phyloP scores from a whole-genome alignment of 2,329 filamentous ascomycete genomes.

The Ceratocystis smalleyi region DNA sequence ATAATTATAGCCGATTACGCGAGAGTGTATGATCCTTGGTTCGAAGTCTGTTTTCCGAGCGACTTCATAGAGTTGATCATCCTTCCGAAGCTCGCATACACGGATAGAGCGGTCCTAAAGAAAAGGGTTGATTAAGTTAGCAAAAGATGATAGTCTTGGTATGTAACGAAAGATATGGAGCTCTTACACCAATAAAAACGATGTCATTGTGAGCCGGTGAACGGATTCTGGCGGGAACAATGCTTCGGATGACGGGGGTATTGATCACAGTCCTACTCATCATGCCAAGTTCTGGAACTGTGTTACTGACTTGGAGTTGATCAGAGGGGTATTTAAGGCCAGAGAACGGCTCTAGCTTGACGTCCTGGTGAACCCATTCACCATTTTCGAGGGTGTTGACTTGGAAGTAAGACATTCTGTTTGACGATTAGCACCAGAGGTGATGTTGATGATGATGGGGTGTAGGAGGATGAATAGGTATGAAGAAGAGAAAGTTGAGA shows the following conservation, averaged over 20 bases:
- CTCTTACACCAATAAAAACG: conserved; percentile 61
- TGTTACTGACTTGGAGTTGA: conserved; percentile 22
- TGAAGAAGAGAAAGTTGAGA: not conserved
- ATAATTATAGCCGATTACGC: conserved; percentile 44
- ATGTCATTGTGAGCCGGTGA: conserved; percentile 60
- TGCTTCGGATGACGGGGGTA: conserved; percentile 59
- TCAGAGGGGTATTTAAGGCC: conserved; percentile 18
- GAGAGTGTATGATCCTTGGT: conserved; percentile 61
- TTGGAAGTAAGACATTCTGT: conserved; percentile 27
- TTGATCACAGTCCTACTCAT: conserved; percentile 64
- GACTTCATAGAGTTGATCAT: conserved; percentile 60
- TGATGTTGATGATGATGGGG: not conserved
- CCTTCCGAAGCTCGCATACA: conserved; percentile 55
- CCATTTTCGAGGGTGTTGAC: conserved; percentile 39
- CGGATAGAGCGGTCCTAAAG: conserved; percentile 60
- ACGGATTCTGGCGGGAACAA: conserved; percentile 66
- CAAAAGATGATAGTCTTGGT: not conserved
- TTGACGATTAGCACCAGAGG: not conserved
- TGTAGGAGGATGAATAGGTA: not conserved
- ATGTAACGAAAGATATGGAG: conserved; percentile 18
- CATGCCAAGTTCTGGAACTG: conserved; percentile 48
- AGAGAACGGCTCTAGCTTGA: conserved; percentile 30
- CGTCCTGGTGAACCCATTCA: conserved; percentile 40
- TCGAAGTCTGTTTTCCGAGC: conserved; percentile 65
- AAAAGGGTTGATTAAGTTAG: not conserved